Conservation (phyloP, 2,329 filamentous ascomycete species). For the Beauveria pseudobassiana region DNA sequence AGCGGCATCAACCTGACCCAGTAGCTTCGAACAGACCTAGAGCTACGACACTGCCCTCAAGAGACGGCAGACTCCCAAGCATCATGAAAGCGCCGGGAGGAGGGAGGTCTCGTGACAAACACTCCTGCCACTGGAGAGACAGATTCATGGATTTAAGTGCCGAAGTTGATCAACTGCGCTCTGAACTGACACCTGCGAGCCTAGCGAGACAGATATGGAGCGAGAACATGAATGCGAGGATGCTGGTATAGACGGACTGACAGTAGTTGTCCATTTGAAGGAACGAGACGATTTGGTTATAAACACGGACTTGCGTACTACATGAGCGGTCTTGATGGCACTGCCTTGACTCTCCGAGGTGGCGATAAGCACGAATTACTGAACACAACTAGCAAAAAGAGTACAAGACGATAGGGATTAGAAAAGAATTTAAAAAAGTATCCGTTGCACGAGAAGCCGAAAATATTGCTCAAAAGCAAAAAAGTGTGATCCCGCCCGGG, state of each 20-base stretch:
- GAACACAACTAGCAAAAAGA: background rate
- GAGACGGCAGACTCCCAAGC: slow-evolving; percentile 4
- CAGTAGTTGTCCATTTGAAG: slow-evolving; percentile 43
- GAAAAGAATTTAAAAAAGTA: slow-evolving; percentile 3
- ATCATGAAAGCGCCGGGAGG: slow-evolving; percentile 5
- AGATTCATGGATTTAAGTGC: slow-evolving; percentile 33
- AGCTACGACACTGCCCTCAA: background rate
- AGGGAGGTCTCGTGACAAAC: slow-evolving; percentile 13
- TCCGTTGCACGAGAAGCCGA: background rate
- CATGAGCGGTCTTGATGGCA: background rate
- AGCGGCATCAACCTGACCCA: background rate
- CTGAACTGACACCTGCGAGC: slow-evolving; percentile 25
- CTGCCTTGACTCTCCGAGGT: background rate
- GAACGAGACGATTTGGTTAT: slow-evolving; percentile 44
- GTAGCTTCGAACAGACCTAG: background rate
- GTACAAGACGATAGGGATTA: slow-evolving; percentile 2
- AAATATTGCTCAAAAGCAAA: background rate
- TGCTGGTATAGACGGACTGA: slow-evolving; percentile 39
- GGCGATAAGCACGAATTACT: background rate
- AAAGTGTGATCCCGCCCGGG: slow-evolving; percentile 12
- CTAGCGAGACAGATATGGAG: background rate
- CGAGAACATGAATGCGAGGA: slow-evolving; percentile 24
- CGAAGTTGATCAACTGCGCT: slow-evolving; percentile 34
- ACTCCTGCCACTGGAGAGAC: slow-evolving; percentile 35
- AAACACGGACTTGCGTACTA: slow-evolving; percentile 36